Conservation (phyloP, 306 rosid species). For the Rubus parviflorus region DNA sequence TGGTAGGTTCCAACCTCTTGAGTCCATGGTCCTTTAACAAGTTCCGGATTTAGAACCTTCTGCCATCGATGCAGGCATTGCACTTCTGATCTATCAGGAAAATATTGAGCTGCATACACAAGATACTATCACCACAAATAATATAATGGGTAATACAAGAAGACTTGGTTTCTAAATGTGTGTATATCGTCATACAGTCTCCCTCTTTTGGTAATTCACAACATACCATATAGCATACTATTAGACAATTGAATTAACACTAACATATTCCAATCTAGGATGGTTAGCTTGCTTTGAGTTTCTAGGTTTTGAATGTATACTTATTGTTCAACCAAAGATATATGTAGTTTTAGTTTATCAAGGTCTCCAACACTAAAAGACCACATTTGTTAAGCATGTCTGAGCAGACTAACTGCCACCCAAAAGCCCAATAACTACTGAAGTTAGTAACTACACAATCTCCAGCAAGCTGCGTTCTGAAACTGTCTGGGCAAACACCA, state of each 20-base stretch:
- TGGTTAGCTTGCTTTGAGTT: background rate
- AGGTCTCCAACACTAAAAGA: background rate
- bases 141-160: background rate
- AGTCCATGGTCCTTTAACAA: slow-evolving; percentile 97
- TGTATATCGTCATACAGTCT: background rate
- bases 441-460: slow-evolving; percentile 7
- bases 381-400: background rate
- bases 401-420: slow-evolving; percentile 10
- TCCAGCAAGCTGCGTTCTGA: background rate
- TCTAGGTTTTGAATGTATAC: background rate
- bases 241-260: background rate
- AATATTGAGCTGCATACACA: slow-evolving; percentile 77
- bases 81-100: slow-evolving; percentile 91
- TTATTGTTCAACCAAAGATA: background rate
- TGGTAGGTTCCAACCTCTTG: slow-evolving; percentile 63
- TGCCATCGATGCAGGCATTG: slow-evolving; percentile 99
- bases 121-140: slow-evolving; percentile 10
- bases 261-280: background rate
- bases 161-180: background rate
- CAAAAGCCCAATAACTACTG: slow-evolving; percentile 11
- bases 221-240: background rate
- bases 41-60: slow-evolving; percentile 98
- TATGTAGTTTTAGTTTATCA: background rate
- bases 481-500: background rate
- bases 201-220: background rate